Evolutionary conservation across 352 stramenopile genomes (phyloP).

Genomic region (Globisporangium abappressorium): DNA sequence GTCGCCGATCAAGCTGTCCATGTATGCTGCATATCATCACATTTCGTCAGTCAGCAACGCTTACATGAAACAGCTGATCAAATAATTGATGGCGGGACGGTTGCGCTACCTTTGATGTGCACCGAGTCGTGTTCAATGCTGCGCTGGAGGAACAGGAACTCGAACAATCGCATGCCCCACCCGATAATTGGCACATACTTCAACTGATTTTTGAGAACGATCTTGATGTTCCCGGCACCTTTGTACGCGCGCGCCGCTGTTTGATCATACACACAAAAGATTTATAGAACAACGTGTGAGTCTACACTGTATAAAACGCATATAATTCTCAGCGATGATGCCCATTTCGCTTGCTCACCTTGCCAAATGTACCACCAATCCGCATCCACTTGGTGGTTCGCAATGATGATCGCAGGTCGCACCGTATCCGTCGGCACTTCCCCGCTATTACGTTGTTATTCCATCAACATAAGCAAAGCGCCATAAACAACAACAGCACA

Average conservation of each 20-base stretch:
- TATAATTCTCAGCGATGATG: neutral
- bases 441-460: conserved; percentile 26
- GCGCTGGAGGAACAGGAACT: conserved; percentile 88
- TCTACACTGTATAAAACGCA: neutral
- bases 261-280: neutral
- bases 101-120: conserved; percentile 52
- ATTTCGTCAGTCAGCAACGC: neutral
- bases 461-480: neutral
- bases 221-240: conserved; percentile 86
- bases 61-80: neutral
- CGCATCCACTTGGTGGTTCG: conserved; percentile 90
- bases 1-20: conserved; percentile 73
- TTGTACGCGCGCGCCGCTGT: conserved; percentile 54
- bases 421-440: conserved; percentile 72
- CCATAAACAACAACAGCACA: neutral
- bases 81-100: too few species aligned
- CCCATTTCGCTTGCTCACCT: conserved; percentile 13
- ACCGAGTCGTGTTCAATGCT: conserved; percentile 72
- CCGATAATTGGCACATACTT: conserved; percentile 87
- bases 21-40: conserved; percentile 40
- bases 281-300: neutral
- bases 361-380: conserved; percentile 95
- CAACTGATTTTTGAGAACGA: conserved; percentile 90
- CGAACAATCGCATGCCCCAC: conserved; percentile 88
- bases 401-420: conserved; percentile 85